phyloP scores from a whole-genome alignment of 1,284 basidiomycete species.

The Fomes fomentarius region DNA sequence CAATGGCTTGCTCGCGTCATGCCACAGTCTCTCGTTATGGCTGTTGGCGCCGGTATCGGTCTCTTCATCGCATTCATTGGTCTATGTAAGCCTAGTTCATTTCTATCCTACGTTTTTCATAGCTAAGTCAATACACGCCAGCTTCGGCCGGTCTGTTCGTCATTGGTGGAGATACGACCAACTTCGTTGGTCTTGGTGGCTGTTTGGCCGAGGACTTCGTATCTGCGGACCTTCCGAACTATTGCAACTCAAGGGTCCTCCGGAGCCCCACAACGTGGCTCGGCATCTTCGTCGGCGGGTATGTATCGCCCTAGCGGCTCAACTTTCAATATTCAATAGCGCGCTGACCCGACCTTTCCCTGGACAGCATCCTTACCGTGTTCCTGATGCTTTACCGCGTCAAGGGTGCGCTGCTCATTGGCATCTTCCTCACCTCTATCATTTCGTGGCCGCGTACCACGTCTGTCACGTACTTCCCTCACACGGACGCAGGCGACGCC shows the following conservation, averaged over 20 bases:
- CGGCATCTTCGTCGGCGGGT: constrained; percentile 89
- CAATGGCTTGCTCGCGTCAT: constrained; percentile 91
- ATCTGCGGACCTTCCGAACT: constrained; percentile 49
- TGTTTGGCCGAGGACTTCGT: constrained; percentile 57
- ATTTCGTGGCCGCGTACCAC: constrained; percentile 88
- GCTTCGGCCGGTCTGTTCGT: constrained; percentile 74
- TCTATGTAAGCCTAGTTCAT: constrained; percentile 45
- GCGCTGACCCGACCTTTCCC: neutral
- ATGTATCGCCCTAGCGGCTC: constrained; percentile 29
- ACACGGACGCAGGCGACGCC: constrained; percentile 68
- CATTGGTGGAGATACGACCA: constrained; percentile 74
- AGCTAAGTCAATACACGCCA: constrained; percentile 20
- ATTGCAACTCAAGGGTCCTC: constrained; percentile 71
- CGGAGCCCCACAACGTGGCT: constrained; percentile 84
- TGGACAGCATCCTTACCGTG: constrained; percentile 67
- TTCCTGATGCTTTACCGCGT: constrained; percentile 86
- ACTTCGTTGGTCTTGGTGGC: constrained; percentile 83
- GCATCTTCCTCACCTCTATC: constrained; percentile 85
- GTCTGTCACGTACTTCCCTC: constrained; percentile 82
- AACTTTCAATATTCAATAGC: neutral
- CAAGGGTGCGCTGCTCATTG: constrained; percentile 83
- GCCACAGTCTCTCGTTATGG: constrained; percentile 85
- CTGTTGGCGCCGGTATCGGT: constrained; percentile 87
- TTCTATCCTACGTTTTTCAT: neutral
- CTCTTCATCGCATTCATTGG: constrained; percentile 84